phyloP scores from a whole-genome alignment of 2,329 filamentous ascomycete genomes.

The Fusarium papillatum region DNA sequence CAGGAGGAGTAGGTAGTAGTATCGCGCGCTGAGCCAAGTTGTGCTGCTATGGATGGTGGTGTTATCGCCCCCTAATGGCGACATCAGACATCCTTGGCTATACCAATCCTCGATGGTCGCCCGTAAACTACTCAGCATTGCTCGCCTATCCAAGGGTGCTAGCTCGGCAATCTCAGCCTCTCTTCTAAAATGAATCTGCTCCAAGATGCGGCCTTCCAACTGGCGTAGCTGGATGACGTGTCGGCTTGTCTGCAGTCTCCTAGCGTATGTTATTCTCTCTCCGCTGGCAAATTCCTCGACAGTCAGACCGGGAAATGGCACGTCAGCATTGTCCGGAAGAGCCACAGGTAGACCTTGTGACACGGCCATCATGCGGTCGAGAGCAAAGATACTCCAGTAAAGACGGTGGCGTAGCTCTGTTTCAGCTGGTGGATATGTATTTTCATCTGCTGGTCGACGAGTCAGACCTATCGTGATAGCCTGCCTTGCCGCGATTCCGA shows the following conservation, averaged over 20 bases:
- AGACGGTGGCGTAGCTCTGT: conserved; percentile 50
- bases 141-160: conserved; percentile 44
- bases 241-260: conserved; percentile 54
- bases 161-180: conserved; percentile 41
- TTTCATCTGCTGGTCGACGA: conserved; percentile 43
- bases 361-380: conserved; percentile 57
- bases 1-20: conserved; percentile 56
- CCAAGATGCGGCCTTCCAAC: conserved; percentile 53
- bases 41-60: conserved; percentile 56
- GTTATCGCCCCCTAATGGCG: conserved; percentile 53
- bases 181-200: conserved; percentile 48
- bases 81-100: conserved; percentile 55
- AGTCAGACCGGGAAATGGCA: conserved; percentile 56
- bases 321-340: conserved; percentile 51
- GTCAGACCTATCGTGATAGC: conserved; percentile 51
- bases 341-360: conserved; percentile 53
- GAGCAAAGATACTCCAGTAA: conserved; percentile 57
- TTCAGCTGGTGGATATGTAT: conserved; percentile 36
- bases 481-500: conserved; percentile 51
- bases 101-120: conserved; percentile 60
- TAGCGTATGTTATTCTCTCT: conserved; percentile 49
- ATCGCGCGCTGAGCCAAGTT: conserved; percentile 55
- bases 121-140: conserved; percentile 48
- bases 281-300: conserved; percentile 56
- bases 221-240: conserved; percentile 58